Percentiles rank a stretch among this genome's conserved stretches.
Evolutionary conservation across 371 early-diverging fungal genomes (phyloP).

Genomic region (Syncephalastrum sp.): DNA sequence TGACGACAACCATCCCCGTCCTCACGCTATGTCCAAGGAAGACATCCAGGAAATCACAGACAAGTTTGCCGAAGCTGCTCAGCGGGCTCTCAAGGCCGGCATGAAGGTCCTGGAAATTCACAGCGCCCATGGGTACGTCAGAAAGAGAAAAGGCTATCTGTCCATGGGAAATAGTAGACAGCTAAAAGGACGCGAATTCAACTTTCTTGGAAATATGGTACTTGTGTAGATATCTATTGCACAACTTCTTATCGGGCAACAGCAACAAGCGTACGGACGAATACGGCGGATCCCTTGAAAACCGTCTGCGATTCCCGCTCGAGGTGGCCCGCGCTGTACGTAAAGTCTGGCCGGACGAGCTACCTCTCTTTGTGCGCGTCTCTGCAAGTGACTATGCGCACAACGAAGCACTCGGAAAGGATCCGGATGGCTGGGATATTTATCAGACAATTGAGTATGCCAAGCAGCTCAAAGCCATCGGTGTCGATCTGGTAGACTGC

Average conservation of each 20-base stretch:
- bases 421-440: slow-evolving; percentile 55
- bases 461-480: slow-evolving; percentile 54
- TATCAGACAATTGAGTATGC: slow-evolving; percentile 68
- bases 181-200: not conserved
- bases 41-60: slow-evolving; percentile 63
- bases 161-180: too few relatives aligned
- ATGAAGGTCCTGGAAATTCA: slow-evolving; percentile 90
- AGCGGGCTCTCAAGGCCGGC: slow-evolving; percentile 75
- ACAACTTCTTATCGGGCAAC: slow-evolving; percentile 78
- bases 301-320: slow-evolving; percentile 69
- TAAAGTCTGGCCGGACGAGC: slow-evolving; percentile 71
- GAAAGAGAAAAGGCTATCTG: not conserved
- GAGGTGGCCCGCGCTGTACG: slow-evolving; percentile 68
- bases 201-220: not conserved
- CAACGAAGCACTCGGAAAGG: slow-evolving; percentile 21
- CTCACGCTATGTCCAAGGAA: slow-evolving; percentile 61
- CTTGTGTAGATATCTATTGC: slow-evolving; percentile 68
- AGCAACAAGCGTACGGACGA: slow-evolving; percentile 83
- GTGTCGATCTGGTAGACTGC: slow-evolving; percentile 77
- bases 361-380: slow-evolving; percentile 81
- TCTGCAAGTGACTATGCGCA: slow-evolving; percentile 68
- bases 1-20: slow-evolving; percentile 42
- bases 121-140: slow-evolving; percentile 54
- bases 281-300: slow-evolving; percentile 81
- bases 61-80: slow-evolving; percentile 71